Evolutionary conservation across 176 grass and related monocot genomes (phyloP).

Genomic region (Zizania latifolia): DNA sequence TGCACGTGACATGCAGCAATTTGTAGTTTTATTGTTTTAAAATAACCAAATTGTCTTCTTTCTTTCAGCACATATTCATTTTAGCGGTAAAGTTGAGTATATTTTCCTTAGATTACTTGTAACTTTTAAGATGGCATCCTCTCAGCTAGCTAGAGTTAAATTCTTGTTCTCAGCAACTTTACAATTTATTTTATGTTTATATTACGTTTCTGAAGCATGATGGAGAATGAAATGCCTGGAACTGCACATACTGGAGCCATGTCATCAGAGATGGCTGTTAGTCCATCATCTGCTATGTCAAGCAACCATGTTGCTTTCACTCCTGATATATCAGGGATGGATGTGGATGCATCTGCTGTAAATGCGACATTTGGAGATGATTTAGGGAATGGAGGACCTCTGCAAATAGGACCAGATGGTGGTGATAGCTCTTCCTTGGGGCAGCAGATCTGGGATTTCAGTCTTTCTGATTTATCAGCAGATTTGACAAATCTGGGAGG

Average conservation of each 20-base stretch:
- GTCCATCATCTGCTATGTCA: constrained; percentile 69
- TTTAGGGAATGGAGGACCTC: constrained; percentile 31
- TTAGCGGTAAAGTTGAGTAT: not conserved
- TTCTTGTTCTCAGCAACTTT: not conserved
- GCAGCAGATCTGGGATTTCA: constrained; percentile 76
- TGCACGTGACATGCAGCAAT: not conserved
- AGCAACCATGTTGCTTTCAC: constrained; percentile 80
- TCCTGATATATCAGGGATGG: constrained; percentile 71
- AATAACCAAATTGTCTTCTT: not conserved
- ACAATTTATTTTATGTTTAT: not conserved
- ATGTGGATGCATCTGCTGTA: constrained; percentile 47
- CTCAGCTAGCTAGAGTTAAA: not conserved
- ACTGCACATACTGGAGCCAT: constrained; percentile 28
- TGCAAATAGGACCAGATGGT: constrained; percentile 52
- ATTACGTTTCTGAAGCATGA: constrained; percentile 49
- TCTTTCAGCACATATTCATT: not conserved
- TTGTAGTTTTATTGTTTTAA: not conserved
- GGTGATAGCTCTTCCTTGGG: constrained; percentile 56
- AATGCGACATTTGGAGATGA: constrained; percentile 45
- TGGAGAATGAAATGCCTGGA: constrained; percentile 38
- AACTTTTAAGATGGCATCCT: not conserved
- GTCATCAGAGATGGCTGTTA: constrained; percentile 72
- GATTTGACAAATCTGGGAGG: constrained; percentile 80
- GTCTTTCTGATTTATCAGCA: constrained; percentile 68
- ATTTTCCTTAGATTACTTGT: not conserved